Base-by-base conservation (phyloP, 208 protist genomes). In the Hexamita inflata region DNA sequence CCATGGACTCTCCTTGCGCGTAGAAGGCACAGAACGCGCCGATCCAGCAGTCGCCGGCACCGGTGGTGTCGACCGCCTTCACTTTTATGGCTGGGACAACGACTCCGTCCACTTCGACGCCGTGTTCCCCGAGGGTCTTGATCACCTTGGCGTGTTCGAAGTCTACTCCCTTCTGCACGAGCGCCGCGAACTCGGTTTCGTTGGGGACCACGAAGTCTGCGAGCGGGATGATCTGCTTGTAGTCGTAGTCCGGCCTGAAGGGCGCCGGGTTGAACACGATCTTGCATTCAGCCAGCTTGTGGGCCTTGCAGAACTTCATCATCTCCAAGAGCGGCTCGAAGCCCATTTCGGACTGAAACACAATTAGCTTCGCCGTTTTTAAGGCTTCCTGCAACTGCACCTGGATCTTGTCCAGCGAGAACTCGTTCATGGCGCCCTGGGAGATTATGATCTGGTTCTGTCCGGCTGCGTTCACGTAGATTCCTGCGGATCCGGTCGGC, bases 41-140 rank as follows among this genome's bases (percentile, higher is more conserved):
- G n/a, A 70, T 40, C 24, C 26, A 70, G 64, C 64, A 70, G 64
- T 70, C 64, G 2, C 64, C 64, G n/a, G 64, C 64, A 32, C 64
- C 64, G 2, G 64, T 49, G 2, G 64, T 70, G 35, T 70, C 64
- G n/a, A 70, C 38, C 15, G 40, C 32, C 4, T 4, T 38, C 2
- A 32, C 34, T n/a, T n/a, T 30, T n/a, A 45, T 28, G 2, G 28
- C 38, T 38, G 34, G 34, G 38, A 70, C 64, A 24, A 2, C 38
- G 11, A 24, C n/a, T 15, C 42, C 34, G 11, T 15, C 9, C 15
- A 70, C 38, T 15, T 4, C 30, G n/a, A 2, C 11, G 2, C 64
- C 64, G 11, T 38, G 26, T n/a, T n/a, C n/a, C 9, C 64, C 64
- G 34, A 70, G 64, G 30, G 64, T 70, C 4, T 45, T 15, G 7